Base-by-base conservation (phyloP, 1,139 yeast species). In the Yamadazyma sp. region DNA sequence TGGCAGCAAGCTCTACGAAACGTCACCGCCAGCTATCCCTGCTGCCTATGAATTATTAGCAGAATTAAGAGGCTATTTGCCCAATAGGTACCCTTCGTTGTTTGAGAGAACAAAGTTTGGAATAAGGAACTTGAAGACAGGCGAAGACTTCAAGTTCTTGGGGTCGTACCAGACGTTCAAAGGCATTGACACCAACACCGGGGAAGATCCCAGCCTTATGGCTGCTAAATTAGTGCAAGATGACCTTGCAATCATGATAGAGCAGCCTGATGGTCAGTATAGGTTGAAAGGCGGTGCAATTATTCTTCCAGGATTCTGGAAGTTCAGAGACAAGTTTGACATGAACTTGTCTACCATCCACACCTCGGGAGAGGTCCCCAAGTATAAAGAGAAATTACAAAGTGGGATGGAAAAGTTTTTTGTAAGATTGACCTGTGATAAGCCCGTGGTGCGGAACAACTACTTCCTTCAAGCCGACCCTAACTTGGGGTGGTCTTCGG, bases 401-500 rank as follows among this genome's bases (percentile, higher is more conserved):
- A 60, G 65, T 28, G 82, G 84, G 7, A 81, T 81, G 87, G 82
- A 79, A 49, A 77, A 78, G 51, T 81, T 81, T 58, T 81, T 81
- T 55, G 58, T 69, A 27, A 62, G 84, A 48, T 62, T 77, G 45
- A 65, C 77, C 2, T 72, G 76, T 38, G 85, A 66, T 46, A 63
- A 67, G 41, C 83, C 86, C 0, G 83, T 81, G 10, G 83, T 76
- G 8, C 65, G 87, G 38, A 81, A 81, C 58, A 81, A 81, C 56
- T 81, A 81, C 56, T 81, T 81, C 49, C 59, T 81, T 36, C 87
- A 81, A 56, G 78, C 82, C 5, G 87, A 81, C 55, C 73, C 72
- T 41, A 69, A 77, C 46, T 61, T 81, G 44, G 84, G 80, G 22
- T 81, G 87, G 87, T 80, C 86, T 1, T 43, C 54, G 9, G 76